phyloP scores from a whole-genome alignment of 2,329 filamentous ascomycete genomes.

The Pyricularia pennisetigena region DNA sequence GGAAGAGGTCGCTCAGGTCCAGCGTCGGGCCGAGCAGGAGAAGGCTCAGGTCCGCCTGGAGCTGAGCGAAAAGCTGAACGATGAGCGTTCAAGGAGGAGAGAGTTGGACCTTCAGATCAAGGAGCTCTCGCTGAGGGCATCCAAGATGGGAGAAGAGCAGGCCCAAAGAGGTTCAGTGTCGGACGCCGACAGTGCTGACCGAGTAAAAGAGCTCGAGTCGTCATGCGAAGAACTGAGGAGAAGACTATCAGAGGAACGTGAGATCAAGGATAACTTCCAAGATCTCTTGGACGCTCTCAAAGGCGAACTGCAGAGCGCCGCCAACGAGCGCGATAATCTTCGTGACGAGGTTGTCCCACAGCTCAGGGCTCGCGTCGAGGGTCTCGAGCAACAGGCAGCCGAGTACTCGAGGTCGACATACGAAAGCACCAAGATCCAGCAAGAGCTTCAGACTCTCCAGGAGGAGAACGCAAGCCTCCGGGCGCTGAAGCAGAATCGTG shows the following conservation, averaged over 20 bases:
- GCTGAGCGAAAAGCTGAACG: conserved; percentile 75
- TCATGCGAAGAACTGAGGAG: conserved; percentile 76
- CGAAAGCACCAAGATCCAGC: conserved; percentile 76
- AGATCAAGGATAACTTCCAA: conserved; percentile 87
- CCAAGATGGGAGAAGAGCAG: conserved; percentile 39
- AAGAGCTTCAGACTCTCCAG: conserved; percentile 55
- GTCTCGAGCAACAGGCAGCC: conserved; percentile 63
- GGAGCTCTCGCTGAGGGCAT: conserved; percentile 68
- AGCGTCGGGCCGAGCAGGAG: conserved; percentile 80
- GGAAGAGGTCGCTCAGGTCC: conserved; percentile 72
- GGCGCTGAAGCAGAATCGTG: neutral
- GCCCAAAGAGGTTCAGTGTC: conserved; percentile 38
- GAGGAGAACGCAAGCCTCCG: conserved; percentile 51
- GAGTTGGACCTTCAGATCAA: conserved; percentile 77
- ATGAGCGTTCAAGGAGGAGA: conserved; percentile 68
- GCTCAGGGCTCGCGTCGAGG: conserved; percentile 65
- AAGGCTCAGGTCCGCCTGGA: conserved; percentile 80
- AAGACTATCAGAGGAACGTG: conserved; percentile 73
- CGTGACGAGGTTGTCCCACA: conserved; percentile 81
- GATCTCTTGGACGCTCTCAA: conserved; percentile 79
- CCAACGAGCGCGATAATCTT: conserved; percentile 85
- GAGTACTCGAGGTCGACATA: conserved; percentile 67
- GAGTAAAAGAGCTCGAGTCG: conserved; percentile 68
- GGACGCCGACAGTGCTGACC: conserved; percentile 32
- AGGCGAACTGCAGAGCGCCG: conserved; percentile 68